Base-by-base conservation (phyloP, 2,329 filamentous ascomycete genomes). In the Fusarium sp. region DNA sequence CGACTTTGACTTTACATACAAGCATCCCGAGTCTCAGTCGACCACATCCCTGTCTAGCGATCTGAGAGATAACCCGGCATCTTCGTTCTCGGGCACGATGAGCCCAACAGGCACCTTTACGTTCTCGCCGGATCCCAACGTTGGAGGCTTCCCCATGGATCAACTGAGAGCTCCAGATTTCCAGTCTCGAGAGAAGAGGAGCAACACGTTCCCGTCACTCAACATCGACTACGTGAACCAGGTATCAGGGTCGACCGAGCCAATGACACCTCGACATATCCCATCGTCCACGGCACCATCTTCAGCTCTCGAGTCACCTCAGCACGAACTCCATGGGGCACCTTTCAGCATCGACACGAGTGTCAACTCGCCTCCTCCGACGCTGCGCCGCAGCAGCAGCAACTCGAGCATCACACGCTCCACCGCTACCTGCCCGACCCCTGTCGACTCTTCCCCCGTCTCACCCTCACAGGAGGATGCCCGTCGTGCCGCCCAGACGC, bases 381-480 rank as follows among this genome's bases (percentile, higher is more conserved):
- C 76, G 16, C 76, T 83, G 16, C 82, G 77, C 72, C 81, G 80
- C 25, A 81, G 76, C 41, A 83, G 79, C 64, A 84, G 79, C 67
- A 82, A 80, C 66, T 81, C 82, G 52, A 82, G 81, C 54, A 83
- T 86, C 34, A 79, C 78, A 10, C 72, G 73, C 6, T 76, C 73
- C 7, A 68, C 78, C 25, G 61, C 68, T 18, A 70, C 72, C 10
- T 71, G 76, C 23, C 76, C 77, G 25, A 76, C 78, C 4, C 71
- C 79, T 3, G 85, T 90, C 41, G 85, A 90, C 70, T 88, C 89
- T 45, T 88, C 90, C 59, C 88, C 92, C 2, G 89, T 84, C 32
- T 93, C 93, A 2, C 93, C 93, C 0, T 95, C 92, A 0, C 93
- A 95, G 76, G 95, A 98, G 77, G 95, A 98, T 81, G 95, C 95